Base-by-base conservation (phyloP, 2,329 filamentous ascomycete species). In the Juglanconis sp. region DNA sequence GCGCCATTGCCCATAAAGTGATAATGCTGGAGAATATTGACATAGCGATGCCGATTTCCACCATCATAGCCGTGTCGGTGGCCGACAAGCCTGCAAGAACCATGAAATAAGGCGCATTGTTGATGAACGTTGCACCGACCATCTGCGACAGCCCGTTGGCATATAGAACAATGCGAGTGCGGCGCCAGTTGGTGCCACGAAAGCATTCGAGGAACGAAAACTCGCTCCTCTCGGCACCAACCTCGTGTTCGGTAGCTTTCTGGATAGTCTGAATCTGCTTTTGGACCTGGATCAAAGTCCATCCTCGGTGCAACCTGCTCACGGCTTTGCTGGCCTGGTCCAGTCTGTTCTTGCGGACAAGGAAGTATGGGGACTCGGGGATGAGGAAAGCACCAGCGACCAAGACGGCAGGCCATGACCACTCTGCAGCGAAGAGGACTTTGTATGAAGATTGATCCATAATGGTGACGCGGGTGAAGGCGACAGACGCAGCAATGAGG, bases 301-400 rank as follows among this genome's bases (percentile, higher is more conserved):
- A 42, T 17, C 7, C n/a, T 5, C 42, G 30, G 24, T 56, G 46
- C 15, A 56, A 32, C 46, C 17, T 49, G n/a, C 32, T 13, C 9
- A 48, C 31, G 2, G 53, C 17, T 42, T 36, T 47, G 32, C 17
- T 31, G 1, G 53, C 53, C 11, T 30, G 35, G 32, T 56, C 53
- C 3, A 40, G 47, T n/a, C n/a, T 32, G 17, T 74, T 74, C 35
- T 77, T 71, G 30, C 79, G 74, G 5, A 79, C 72, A 9, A 77
- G 71, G 74, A 76, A 80, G 70, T 78, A 80, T 2, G 80, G 80
- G 1, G 75, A 78, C 44, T 59, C 57, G 36, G 57, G 57, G 8
- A 48, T 52, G 10, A 59, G 17, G 40, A 56, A 56, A 1, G 79
- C 44, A 17, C 53, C 56, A 13, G 53, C 24, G 0, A 58, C 35